These are phyloP conservation scores for Drechmeria coniospora DNA, from an alignment of 2,329 filamentous ascomycete species.

Conservation along the genomic window DNA sequence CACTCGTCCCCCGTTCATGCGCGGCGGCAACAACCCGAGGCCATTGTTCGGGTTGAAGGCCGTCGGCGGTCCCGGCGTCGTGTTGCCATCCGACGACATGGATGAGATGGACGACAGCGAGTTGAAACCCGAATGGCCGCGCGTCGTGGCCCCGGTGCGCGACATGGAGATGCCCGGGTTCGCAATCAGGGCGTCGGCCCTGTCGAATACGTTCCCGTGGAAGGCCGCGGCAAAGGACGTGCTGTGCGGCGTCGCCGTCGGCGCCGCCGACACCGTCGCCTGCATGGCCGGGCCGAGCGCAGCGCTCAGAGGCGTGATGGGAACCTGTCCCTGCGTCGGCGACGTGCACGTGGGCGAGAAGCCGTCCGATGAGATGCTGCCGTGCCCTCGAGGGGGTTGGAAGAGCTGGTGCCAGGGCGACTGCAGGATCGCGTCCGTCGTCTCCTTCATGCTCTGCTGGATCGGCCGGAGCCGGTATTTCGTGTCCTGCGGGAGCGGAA, in stretches of 20 bases:
- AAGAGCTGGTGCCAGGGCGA: conserved; percentile 40
- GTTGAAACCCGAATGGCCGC: conserved; percentile 23
- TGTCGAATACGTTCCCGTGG: conserved; percentile 42
- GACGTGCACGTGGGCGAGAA: conserved; percentile 13
- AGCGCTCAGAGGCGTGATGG: conserved; percentile 79
- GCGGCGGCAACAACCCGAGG: conserved; percentile 16
- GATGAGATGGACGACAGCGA: conserved; percentile 25
- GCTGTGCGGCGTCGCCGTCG: conserved; percentile 49
- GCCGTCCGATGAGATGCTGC: conserved; percentile 7
- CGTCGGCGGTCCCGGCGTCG: conserved; percentile 14
- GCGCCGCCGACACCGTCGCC: conserved; percentile 67
- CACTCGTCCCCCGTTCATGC: conserved; percentile 22
- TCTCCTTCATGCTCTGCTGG: conserved; percentile 71
- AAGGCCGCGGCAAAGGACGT: conserved; percentile 40
- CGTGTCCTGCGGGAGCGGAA: conserved; percentile 48
- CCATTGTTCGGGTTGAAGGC: conserved; percentile 17
- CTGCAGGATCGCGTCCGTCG: conserved; percentile 51
- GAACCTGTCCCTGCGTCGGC: conserved; percentile 22
- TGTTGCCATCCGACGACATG: conserved; percentile 23
- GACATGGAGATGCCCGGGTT: conserved; percentile 43
- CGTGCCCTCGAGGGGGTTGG: conserved; percentile 5
- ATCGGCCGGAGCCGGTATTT: conserved; percentile 62
- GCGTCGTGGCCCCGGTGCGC: conserved; percentile 31
- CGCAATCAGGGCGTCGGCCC: conserved; percentile 41
- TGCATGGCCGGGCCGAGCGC: conserved; percentile 81